Percentiles rank a stretch among this genome's conserved stretches.
These are phyloP conservation scores for Mycena amicta DNA, from an alignment of 768 basidiomycete genomes.

Conservation along the genomic window DNA sequence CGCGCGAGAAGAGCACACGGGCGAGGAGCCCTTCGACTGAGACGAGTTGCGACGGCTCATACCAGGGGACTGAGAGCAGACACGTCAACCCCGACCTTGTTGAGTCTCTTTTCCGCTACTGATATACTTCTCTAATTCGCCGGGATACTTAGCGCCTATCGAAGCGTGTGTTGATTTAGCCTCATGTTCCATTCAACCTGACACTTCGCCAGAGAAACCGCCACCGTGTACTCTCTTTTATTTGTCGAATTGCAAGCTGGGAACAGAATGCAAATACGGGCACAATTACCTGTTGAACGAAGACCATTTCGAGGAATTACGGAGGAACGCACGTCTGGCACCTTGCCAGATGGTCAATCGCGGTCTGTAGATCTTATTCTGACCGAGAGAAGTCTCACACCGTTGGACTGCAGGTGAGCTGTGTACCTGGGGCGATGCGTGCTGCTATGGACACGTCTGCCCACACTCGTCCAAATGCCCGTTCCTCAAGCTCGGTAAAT, in stretches of 20 bases:
- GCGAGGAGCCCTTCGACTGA: slow-evolving; percentile 50
- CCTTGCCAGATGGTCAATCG: slow-evolving; percentile 64
- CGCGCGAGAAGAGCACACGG: slow-evolving; percentile 44
- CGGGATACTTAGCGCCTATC: slow-evolving; percentile 53
- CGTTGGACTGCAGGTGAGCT: slow-evolving; percentile 43
- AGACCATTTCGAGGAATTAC: slow-evolving; percentile 57
- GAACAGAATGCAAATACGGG: slow-evolving; percentile 57
- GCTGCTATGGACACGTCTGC: slow-evolving; percentile 59
- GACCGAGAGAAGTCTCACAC: background rate
- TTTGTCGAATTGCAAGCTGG: slow-evolving; percentile 61
- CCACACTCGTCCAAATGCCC: slow-evolving; percentile 45
- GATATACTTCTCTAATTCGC: slow-evolving; percentile 24
- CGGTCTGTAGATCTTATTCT: slow-evolving; percentile 38
- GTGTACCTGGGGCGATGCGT: slow-evolving; percentile 62
- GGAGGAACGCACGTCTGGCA: slow-evolving; percentile 58
- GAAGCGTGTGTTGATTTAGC: slow-evolving; percentile 51
- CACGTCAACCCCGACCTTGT: slow-evolving; percentile 58
- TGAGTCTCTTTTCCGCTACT: slow-evolving; percentile 28
- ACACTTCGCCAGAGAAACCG: slow-evolving; percentile 51
- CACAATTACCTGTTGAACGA: slow-evolving; percentile 62
- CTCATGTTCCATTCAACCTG: slow-evolving; percentile 11
- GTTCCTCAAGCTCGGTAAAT: slow-evolving; percentile 55
- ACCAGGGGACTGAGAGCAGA: slow-evolving; percentile 36
- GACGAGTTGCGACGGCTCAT: slow-evolving; percentile 41
- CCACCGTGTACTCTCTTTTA: slow-evolving; percentile 72